A percentile compares a stretch with the other conserved stretches of the same genome.
Conservation (phyloP, 2,329 filamentous ascomycete genomes). For the Curvularia spicifera region DNA sequence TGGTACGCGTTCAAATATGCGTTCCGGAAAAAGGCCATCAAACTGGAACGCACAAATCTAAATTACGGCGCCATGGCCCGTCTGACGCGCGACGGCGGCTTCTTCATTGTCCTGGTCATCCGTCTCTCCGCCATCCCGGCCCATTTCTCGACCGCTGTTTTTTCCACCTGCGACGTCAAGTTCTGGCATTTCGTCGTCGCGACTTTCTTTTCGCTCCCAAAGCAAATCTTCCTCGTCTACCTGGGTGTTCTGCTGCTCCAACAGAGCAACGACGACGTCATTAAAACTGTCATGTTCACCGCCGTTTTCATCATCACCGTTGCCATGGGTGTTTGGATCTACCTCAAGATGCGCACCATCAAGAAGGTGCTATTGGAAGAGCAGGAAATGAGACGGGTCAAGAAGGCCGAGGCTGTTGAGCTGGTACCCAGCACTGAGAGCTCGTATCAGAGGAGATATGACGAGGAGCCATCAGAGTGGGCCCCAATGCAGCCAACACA, state of each 20-base stretch:
- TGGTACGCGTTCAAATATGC: slow-evolving; percentile 47
- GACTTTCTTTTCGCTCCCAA: slow-evolving; percentile 43
- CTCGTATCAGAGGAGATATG: slow-evolving; percentile 28
- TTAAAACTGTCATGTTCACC: slow-evolving; percentile 43
- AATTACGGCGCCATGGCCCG: slow-evolving; percentile 48
- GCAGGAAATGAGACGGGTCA: slow-evolving; percentile 34
- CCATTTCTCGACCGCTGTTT: slow-evolving; percentile 47
- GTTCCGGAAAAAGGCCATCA: slow-evolving; percentile 39
- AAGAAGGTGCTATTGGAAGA: slow-evolving; percentile 45
- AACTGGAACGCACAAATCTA: slow-evolving; percentile 45
- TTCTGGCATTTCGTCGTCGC: slow-evolving; percentile 47
- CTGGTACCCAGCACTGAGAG: slow-evolving; percentile 27
- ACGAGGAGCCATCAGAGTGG: slow-evolving; percentile 28
- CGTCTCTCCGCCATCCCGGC: slow-evolving; percentile 44
- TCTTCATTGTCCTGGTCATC: slow-evolving; percentile 45
- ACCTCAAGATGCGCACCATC: slow-evolving; percentile 42
- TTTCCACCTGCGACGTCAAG: slow-evolving; percentile 47
- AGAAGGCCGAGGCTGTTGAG: slow-evolving; percentile 26
- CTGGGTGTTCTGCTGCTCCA: slow-evolving; percentile 43
- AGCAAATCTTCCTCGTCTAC: slow-evolving; percentile 48
- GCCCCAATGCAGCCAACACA: slow-evolving; percentile 27
- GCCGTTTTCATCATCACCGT: slow-evolving; percentile 40
- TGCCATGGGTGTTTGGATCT: slow-evolving; percentile 43
- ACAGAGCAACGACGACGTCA: slow-evolving; percentile 30
- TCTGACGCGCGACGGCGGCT: slow-evolving; percentile 44